Conservation (phyloP, 1,139 yeast species). For the Pichia sp. region DNA sequence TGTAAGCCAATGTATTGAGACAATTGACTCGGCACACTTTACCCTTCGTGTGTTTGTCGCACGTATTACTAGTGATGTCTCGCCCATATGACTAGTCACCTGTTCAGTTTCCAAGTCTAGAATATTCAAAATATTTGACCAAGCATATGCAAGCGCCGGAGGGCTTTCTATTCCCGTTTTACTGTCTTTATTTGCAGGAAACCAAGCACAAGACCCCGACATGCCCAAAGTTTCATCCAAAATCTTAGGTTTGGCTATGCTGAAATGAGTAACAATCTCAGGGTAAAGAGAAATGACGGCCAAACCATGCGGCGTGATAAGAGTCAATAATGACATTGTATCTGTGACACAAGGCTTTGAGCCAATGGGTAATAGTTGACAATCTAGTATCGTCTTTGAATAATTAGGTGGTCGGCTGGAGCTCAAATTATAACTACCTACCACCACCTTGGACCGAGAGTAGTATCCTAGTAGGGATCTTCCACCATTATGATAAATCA, state of each 20-base stretch:
- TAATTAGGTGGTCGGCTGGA: slow-evolving; percentile 4
- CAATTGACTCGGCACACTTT: slow-evolving; percentile 39
- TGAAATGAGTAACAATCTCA: slow-evolving; percentile 44
- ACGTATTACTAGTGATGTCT: slow-evolving; percentile 23
- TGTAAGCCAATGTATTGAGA: slow-evolving; percentile 54
- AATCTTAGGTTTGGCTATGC: slow-evolving; percentile 38
- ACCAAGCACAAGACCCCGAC: slow-evolving; percentile 56
- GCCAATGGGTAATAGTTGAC: slow-evolving; percentile 20
- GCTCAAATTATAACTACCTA: slow-evolving; percentile 38
- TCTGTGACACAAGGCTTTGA: slow-evolving; percentile 17
- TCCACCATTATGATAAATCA: slow-evolving; percentile 52
- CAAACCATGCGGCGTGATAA: slow-evolving; percentile 46
- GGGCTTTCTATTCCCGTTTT: slow-evolving; percentile 21
- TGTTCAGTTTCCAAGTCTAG: slow-evolving; percentile 38
- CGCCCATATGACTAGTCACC: slow-evolving; percentile 28
- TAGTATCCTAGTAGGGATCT: slow-evolving; percentile 45
- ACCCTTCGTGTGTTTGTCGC: slow-evolving; percentile 40
- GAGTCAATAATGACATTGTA: slow-evolving; percentile 47
- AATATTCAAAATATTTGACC: slow-evolving; percentile 52
- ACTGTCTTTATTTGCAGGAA: slow-evolving; percentile 31
- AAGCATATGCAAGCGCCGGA: slow-evolving; percentile 58
- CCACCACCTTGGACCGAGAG: slow-evolving; percentile 40
- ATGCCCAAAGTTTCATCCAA: slow-evolving; percentile 31
- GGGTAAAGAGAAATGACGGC: slow-evolving; percentile 51
- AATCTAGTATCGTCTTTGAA: slow-evolving; percentile 15